These are phyloP conservation scores for Botrytis cinerea DNA, from an alignment of 2,329 filamentous ascomycete species.

Conservation along the genomic window DNA sequence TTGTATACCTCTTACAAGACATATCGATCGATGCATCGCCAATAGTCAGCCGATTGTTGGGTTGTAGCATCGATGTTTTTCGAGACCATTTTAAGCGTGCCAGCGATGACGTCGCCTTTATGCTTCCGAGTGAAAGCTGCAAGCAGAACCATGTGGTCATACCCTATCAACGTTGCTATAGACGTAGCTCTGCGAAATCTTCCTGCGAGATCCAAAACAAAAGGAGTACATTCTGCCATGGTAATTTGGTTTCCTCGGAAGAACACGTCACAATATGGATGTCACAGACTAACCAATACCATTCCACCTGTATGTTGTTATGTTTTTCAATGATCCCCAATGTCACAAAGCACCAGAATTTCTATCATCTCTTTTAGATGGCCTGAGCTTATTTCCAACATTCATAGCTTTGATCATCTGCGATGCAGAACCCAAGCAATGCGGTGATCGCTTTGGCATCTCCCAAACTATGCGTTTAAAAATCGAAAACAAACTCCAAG, in stretches of 20 bases:
- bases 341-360: background rate
- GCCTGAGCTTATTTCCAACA: background rate
- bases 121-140: background rate
- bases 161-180: background rate
- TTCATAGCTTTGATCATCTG: background rate
- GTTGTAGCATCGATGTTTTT: background rate
- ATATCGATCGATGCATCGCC: background rate
- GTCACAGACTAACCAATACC: accelerated
- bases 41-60: background rate
- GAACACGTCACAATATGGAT: background rate
- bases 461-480: background rate
- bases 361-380: background rate
- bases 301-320: background rate
- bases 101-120: background rate
- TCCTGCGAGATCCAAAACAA: background rate
- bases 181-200: background rate
- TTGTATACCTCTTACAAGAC: background rate
- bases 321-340: accelerated
- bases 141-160: background rate
- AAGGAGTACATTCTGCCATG: background rate
- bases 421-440: background rate
- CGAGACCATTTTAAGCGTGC: background rate
- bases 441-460: background rate
- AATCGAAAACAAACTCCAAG: background rate
- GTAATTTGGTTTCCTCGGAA: background rate